Evolutionary conservation across 306 rosid species (phyloP), one percentile per base, ranked within the genome.

Genomic region (Pyrus bretschneideri): DNA sequence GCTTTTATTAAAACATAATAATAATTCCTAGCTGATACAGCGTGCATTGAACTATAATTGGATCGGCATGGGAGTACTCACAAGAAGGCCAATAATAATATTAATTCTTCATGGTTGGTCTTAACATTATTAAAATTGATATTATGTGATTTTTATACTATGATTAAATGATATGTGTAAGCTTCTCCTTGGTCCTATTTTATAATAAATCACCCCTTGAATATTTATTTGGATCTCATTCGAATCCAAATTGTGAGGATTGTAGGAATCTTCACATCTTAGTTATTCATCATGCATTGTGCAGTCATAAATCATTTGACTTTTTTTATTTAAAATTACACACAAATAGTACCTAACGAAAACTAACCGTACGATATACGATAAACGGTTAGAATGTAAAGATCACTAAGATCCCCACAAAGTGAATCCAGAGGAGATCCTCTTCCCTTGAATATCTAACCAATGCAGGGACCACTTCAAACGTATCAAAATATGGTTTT

Each of bases 11-110:
- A 49, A 49, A 49, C 54, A 49, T 14, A 49, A 49, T 18, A 49
- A 49, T 51, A 51, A 51, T 51, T 51, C 51, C 17, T 67, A 55
- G 21, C 40, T 25, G 21, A 33, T 70, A 74, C 33, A 9, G 25
- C 64, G 45, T 46, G 76, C 71, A 14, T n/a, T 18, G 76, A 61
- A 12, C 44, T 55, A 78, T 78, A 35, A 78, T 71, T 52, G 42
- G 70, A 51, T 62, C 71, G 62, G 15, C 71, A 75, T 0, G 17
- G 70, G 33, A 45, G 78, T 51, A 75, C 38, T 75, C 49, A 25
- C 67, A 14, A 5, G 66, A 27, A 27, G 66, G 11, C 12, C 30
- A 61, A 13, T 3, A 61, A 61, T 27, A 25, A 27, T 5, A 61
- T 23, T 11, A 23, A 59, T 22, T 59, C 17, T 23, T 22, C 64